Base-by-base conservation (phyloP, 2,329 filamentous ascomycete genomes). In the Colletotrichum plurivorum region DNA sequence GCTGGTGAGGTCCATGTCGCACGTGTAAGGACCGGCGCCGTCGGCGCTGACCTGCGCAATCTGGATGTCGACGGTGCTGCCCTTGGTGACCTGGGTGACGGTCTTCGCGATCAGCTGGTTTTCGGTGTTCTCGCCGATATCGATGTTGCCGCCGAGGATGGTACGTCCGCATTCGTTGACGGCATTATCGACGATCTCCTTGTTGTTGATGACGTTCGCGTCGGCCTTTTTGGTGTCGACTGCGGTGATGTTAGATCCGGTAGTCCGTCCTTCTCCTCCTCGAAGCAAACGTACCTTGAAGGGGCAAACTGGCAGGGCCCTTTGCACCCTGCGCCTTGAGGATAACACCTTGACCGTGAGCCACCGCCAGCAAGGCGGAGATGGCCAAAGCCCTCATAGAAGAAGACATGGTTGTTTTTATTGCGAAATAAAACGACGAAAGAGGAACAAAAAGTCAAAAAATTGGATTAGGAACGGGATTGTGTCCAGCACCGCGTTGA, bases 211-310 rank as follows among this genome's bases (percentile, higher is more conserved):
- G 75, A 91, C 84, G 62, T 88, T 90, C 6, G 88, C 83, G 65
- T 92, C 90, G 70, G 88, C 86, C 74, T 92, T 89, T 81, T 90
- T 92, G 16, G 88, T 12, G 89, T 88, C 83, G 70, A 91, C 84
- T 85, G 51, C 1, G 6, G 20, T 87, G 80, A 89, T 88, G 65
- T 82, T 81, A 31, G 88, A 36, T 36, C 1, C 31, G 31, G 8
- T 10, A 10, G 51, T 25, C 12, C 6, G 72, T 89, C 83, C 56
- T 77, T 78, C 45, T 1, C 16, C 5, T 5, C 60, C 12, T 54
- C 27, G 18, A 36, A 36, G 31, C 31, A 15, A 9, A 46, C 71
- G 57, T 74, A 84, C 84, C 83, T 75, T 83, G 78, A 72, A 86
- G 85, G 18, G 84, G 85, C 54, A 86, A 78, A 68, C 83, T 85